Base-by-base conservation (phyloP, 2,329 filamentous ascomycete species). In the Apiospora pterosperma region DNA sequence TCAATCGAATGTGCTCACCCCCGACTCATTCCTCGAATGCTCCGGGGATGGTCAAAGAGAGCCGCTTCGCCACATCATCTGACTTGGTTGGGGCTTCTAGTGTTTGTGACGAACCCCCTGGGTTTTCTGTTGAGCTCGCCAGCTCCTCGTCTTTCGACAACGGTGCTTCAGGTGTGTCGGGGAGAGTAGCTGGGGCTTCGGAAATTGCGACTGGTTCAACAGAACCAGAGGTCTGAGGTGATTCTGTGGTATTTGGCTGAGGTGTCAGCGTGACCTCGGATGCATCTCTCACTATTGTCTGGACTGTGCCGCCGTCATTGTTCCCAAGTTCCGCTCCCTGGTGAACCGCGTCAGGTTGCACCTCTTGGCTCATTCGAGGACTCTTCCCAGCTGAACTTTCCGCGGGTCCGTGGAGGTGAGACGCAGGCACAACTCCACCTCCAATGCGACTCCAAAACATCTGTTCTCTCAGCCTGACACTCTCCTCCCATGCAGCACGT, bases 381-480 rank as follows among this genome's bases (percentile, higher is more conserved):
- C 74, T 78, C 63, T 75, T 77, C 12, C 77, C 76, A 21, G 70
- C 66, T n/a, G 72, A 64, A 23, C 64, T 69, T 41, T 65, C 62
- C 5, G 64, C 48, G 34, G 70, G 70, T 0, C 58, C 59, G 52
- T 72, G 71, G 5, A 63, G 67, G 28, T 78, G 78, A 12, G 72
- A 71, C 11, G 85, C 82, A 1, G 95, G 96, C 14, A 98, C 80
- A 2, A 99, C 93, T 16, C 96, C 96, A 34, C 94, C 96, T 31
- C 95, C 95, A 62, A 99, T 88, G 63, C 96, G 87, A 61, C 92
- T 88, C 96, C 96, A 99, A 76, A 99, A 99, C 91, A 99, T 97
- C 70, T 95, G 90, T 76, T 99, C 96, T 61, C 96, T 85, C 59
- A 98, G 79, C 36, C 91, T 88, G 12, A 97, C 91, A 64, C 93